phyloP scores from a whole-genome alignment of 2,329 filamentous ascomycete species.

The Botryotinia narcissicola region DNA sequence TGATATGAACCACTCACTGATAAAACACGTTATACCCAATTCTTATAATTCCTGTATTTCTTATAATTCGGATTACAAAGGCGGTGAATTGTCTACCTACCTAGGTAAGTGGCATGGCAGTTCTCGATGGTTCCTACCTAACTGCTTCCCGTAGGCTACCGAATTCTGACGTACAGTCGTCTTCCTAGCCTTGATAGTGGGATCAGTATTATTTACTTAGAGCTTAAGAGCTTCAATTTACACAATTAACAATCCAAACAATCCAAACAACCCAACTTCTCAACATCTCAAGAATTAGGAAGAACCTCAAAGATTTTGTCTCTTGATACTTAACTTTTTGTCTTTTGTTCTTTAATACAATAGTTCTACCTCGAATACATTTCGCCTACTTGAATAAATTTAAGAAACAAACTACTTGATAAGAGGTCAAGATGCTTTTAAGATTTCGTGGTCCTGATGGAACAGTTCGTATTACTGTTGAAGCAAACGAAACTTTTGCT shows the following conservation, averaged over 20 bases:
- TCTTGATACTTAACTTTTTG: not conserved
- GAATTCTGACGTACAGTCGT: slow-evolving; percentile 16
- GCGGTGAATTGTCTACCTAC: slow-evolving; percentile 7
- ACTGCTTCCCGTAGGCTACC: slow-evolving; percentile 9
- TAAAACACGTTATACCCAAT: too few relatives aligned
- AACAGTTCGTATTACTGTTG: slow-evolving; percentile 80
- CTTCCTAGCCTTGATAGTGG: not conserved
- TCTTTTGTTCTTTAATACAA: not conserved
- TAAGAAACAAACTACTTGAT: not conserved
- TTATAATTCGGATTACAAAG: not conserved
- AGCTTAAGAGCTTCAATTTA: not conserved
- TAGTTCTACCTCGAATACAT: not conserved
- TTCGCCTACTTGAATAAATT: not conserved
- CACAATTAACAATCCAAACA: not conserved
- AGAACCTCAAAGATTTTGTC: slow-evolving; percentile 1
- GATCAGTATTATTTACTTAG: not conserved
- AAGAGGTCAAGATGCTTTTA: slow-evolving; percentile 31
- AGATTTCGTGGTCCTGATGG: slow-evolving; percentile 76
- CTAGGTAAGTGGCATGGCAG: slow-evolving; percentile 3
- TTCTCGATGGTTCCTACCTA: not conserved
- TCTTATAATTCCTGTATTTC: not conserved
- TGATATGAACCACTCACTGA: too few relatives aligned
- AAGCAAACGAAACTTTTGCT: slow-evolving; percentile 70
- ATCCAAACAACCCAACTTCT: not conserved
- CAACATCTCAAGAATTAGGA: not conserved